Evolutionary conservation across 257 asterid genomes (phyloP).

Genomic region (Galeopsis tetrahit): DNA sequence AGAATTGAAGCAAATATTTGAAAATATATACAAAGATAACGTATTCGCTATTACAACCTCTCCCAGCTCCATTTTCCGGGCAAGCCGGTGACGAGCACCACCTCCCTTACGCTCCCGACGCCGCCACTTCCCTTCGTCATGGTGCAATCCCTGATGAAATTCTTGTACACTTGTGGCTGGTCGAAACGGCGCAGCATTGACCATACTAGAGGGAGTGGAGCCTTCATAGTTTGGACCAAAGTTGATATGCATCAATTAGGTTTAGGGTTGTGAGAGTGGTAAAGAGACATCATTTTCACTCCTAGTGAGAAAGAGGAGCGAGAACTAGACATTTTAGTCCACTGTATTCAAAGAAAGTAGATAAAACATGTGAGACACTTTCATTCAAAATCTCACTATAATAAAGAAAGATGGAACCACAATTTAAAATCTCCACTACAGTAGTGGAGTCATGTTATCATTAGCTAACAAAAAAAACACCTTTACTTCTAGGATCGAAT

Average conservation of each 20-base stretch:
- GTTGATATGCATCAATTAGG: conserved; percentile 47
- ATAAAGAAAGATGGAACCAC: too few species aligned
- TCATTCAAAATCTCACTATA: too few species aligned
- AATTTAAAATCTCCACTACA: too few species aligned
- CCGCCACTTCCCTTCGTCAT: conserved; percentile 44
- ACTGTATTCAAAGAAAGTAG: too few species aligned
- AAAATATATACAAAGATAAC: too few species aligned
- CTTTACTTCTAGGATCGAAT: too few species aligned
- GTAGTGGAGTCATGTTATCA: too few species aligned
- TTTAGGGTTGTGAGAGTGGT: conserved; percentile 41
- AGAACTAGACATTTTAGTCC: too few species aligned
- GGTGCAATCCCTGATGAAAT: conserved; percentile 45
- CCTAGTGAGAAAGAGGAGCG: too few species aligned
- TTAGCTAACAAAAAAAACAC: too few species aligned
- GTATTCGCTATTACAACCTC: conserved; percentile 20
- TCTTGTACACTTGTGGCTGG: conserved; percentile 47
- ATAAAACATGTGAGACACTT: too few species aligned
- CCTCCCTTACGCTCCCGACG: conserved; percentile 57
- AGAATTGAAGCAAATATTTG: too few species aligned
- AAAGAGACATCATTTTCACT: conserved; percentile 33
- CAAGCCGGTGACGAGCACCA: conserved; percentile 55
- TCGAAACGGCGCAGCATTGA: conserved; percentile 55
- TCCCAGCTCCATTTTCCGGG: conserved; percentile 61
- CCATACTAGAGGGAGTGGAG: conserved; percentile 60
- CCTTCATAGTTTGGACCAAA: conserved; percentile 43